Percentiles rank a stretch among this genome's conserved stretches.
These are phyloP conservation scores for Xylaria sp. DNA, from an alignment of 2,329 filamentous ascomycete species.

Conservation along the genomic window DNA sequence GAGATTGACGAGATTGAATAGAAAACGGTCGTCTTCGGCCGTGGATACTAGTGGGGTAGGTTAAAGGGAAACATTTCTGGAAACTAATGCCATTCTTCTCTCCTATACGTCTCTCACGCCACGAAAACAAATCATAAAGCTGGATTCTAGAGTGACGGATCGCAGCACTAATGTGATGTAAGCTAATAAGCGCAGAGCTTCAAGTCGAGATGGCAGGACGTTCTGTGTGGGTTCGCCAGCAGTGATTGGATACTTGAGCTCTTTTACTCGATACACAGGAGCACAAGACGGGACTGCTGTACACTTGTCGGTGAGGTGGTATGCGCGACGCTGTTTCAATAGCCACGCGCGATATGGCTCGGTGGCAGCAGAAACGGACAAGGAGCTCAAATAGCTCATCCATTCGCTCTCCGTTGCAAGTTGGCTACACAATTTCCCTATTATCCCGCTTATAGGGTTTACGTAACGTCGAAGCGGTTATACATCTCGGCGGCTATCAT, in stretches of 20 bases:
- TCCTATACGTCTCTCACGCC: neutral
- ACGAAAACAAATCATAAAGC: neutral
- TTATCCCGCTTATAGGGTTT: neutral
- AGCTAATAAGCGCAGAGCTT: neutral
- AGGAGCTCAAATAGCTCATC: neutral
- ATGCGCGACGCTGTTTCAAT: neutral
- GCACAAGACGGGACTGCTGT: neutral
- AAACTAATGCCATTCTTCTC: neutral
- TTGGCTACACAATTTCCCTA: neutral
- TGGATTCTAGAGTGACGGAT: neutral
- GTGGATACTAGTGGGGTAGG: too few species aligned
- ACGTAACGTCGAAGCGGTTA: neutral
- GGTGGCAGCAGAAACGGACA: neutral
- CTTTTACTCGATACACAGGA: neutral
- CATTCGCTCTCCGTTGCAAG: neutral
- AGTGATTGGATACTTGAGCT: neutral
- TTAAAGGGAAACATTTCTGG: neutral
- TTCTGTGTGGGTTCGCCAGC: neutral
- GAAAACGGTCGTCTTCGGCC: neutral
- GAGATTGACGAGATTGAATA: too few species aligned
- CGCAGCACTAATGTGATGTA: neutral
- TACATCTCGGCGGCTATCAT: neutral
- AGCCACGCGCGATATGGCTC: neutral
- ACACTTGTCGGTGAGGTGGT: neutral
- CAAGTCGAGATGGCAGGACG: neutral